A percentile compares a stretch with the other conserved stretches of the same genome.
These are phyloP conservation scores for Centaurea solstitialis DNA, from an alignment of 129 eudicot species.

Conservation along the genomic window DNA sequence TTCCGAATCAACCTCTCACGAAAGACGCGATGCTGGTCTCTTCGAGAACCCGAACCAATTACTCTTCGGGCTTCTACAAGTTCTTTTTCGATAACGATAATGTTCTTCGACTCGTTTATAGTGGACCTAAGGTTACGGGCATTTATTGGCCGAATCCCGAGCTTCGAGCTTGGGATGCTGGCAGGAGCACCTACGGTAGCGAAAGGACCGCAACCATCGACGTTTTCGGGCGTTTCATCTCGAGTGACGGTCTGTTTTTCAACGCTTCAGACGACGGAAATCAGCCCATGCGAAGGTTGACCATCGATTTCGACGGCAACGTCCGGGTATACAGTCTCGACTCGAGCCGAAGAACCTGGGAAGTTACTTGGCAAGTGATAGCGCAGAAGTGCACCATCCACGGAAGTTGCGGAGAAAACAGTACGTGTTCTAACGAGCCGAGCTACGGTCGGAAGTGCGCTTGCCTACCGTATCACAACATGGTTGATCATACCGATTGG, in stretches of 20 bases:
- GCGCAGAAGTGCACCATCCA: slow-evolving; percentile 33
- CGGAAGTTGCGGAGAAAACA: slow-evolving; percentile 52
- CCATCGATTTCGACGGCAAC: slow-evolving; percentile 59
- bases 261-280: slow-evolving; percentile 39
- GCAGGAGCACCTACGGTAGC: slow-evolving; percentile 42
- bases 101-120: slow-evolving; percentile 41
- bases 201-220: slow-evolving; percentile 44
- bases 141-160: slow-evolving; percentile 51
- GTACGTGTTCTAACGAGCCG: slow-evolving; percentile 34
- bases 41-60: slow-evolving; percentile 34
- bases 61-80: slow-evolving; percentile 45
- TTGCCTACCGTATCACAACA: slow-evolving; percentile 40
- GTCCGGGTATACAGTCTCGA: slow-evolving; percentile 43
- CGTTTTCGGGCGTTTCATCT: slow-evolving; percentile 34
- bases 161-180: slow-evolving; percentile 35
- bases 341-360: slow-evolving; percentile 9
- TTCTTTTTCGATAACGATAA: slow-evolving; percentile 49
- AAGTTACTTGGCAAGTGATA: slow-evolving; percentile 44
- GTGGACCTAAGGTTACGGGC: slow-evolving; percentile 42
- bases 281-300: slow-evolving; percentile 36
- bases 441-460: slow-evolving; percentile 35
- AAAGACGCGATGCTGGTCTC: slow-evolving; percentile 34
- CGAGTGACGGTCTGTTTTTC: slow-evolving; percentile 39
- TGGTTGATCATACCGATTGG: slow-evolving; percentile 37
- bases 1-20: slow-evolving; percentile 44